Percentiles rank a stretch among this genome's conserved stretches.
These are phyloP conservation scores for Rhizopus delemar DNA, from an alignment of 371 early-diverging fungal genomes.

Conservation along the genomic window DNA sequence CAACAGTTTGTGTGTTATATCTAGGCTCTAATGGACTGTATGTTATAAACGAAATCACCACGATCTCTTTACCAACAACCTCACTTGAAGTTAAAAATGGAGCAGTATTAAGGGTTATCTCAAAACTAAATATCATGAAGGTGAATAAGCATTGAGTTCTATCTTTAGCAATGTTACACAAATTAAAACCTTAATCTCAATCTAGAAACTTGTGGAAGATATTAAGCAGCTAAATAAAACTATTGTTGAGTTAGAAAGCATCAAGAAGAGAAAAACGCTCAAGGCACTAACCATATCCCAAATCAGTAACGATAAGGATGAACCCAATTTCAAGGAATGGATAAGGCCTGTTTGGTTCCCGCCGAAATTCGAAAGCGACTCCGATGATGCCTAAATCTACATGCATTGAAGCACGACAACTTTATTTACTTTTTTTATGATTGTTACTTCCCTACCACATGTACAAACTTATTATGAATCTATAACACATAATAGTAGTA, in stretches of 20 bases:
- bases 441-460: no score
- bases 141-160: slow-evolving; percentile 16
- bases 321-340: slow-evolving; percentile 9
- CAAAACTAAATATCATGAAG: slow-evolving; percentile 8
- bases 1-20: slow-evolving; percentile 8
- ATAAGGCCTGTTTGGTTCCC: slow-evolving; percentile 20
- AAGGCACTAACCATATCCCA: slow-evolving; percentile 11
- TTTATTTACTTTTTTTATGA: no score
- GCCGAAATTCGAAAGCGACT: slow-evolving; percentile 15
- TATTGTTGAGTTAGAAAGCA: slow-evolving; percentile 1
- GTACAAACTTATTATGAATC: no score
- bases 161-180: slow-evolving; percentile 12
- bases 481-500: no score
- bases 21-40: slow-evolving; percentile 14
- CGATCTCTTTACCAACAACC: slow-evolving; percentile 12
- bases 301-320: slow-evolving; percentile 5
- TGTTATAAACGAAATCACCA: slow-evolving; percentile 14
- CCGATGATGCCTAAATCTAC: no score
- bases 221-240: slow-evolving; percentile 9
- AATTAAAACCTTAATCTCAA: slow-evolving; percentile 14
- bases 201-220: slow-evolving; percentile 18
- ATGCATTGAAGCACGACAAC: no score
- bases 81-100: slow-evolving; percentile 12
- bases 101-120: slow-evolving; percentile 1
- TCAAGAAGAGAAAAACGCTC: slow-evolving; percentile 17